Percentiles rank a stretch among this genome's conserved stretches.
Evolutionary conservation across 1,139 yeast species (phyloP).

Genomic region (Pichia inconspicua): DNA sequence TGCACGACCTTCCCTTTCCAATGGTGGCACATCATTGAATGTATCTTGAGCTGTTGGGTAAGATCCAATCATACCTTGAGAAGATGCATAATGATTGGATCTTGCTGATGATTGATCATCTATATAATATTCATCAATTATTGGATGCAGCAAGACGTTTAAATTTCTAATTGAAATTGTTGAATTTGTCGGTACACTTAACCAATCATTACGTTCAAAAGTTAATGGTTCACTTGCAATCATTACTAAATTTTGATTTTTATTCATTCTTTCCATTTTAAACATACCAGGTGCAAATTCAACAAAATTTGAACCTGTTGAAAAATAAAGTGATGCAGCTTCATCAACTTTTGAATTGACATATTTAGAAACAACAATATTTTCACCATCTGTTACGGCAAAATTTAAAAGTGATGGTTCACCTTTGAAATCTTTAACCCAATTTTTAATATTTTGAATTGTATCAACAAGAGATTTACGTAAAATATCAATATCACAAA

Average conservation of each 20-base stretch:
- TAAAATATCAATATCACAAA: conserved; percentile 50
- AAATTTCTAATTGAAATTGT: conserved; percentile 75
- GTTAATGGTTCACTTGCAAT: conserved; percentile 95
- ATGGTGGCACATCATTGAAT: conserved; percentile 64
- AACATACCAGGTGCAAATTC: conserved; percentile 88
- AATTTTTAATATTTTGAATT: conserved; percentile 62
- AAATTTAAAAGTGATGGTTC: conserved; percentile 89
- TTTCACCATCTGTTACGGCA: conserved; percentile 89
- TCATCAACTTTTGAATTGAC: conserved; percentile 86
- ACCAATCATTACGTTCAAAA: conserved; percentile 96
- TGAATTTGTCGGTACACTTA: conserved; percentile 91
- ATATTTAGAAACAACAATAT: conserved; percentile 84
- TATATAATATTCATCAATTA: conserved; percentile 80
- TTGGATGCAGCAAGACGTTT: conserved; percentile 85
- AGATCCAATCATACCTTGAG: conserved; percentile 85
- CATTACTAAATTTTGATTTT: conserved; percentile 92
- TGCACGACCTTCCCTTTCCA: conserved; percentile 75
- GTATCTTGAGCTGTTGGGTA: conserved; percentile 45
- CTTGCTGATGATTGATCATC: conserved; percentile 58
- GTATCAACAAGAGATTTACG: conserved; percentile 67
- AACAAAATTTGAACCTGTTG: conserved; percentile 84
- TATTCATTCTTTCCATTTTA: conserved; percentile 85
- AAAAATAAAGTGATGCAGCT: conserved; percentile 92
- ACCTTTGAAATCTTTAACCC: conserved; percentile 44
- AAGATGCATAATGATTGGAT: conserved; percentile 75